Evolutionary conservation across 139 green algal genomes (phyloP).

Genomic region (Eudorina sp.): DNA sequence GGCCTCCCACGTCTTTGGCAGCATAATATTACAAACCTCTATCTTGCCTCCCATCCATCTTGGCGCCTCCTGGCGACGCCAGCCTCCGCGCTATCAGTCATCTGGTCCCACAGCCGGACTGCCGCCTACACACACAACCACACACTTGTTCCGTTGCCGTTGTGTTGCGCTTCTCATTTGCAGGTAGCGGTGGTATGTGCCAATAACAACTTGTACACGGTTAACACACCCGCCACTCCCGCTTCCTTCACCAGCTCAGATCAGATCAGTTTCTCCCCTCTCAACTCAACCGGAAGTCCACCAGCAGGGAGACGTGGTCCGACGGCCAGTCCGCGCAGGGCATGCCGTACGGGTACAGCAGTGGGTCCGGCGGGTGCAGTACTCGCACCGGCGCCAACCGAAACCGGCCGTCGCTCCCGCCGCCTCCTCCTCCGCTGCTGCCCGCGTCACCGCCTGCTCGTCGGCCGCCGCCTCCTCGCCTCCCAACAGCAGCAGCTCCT

Average conservation of each 20-base stretch:
- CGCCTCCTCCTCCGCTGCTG: background rate
- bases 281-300: slow-evolving; percentile 46
- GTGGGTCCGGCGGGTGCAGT: slow-evolving; percentile 46
- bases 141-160: too few relatives aligned
- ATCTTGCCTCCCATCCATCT: too few relatives aligned
- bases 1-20: too few relatives aligned
- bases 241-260: background rate
- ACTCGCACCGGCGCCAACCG: slow-evolving; percentile 33
- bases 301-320: slow-evolving; percentile 59
- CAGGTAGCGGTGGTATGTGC: too few relatives aligned
- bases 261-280: background rate
- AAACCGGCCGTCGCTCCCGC: background rate
- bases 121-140: too few relatives aligned
- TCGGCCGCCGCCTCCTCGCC: background rate
- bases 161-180: too few relatives aligned
- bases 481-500: background rate
- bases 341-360: slow-evolving; percentile 43
- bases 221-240: too few relatives aligned
- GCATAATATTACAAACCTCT: too few relatives aligned
- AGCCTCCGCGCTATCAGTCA: too few relatives aligned
- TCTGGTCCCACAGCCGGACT: too few relatives aligned
- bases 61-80: too few relatives aligned
- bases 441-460: background rate
- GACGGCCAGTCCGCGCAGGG: slow-evolving; percentile 48
- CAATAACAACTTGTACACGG: too few relatives aligned